phyloP scores from a whole-genome alignment of 345 rosid genomes.

The Eucalyptus regnans region DNA sequence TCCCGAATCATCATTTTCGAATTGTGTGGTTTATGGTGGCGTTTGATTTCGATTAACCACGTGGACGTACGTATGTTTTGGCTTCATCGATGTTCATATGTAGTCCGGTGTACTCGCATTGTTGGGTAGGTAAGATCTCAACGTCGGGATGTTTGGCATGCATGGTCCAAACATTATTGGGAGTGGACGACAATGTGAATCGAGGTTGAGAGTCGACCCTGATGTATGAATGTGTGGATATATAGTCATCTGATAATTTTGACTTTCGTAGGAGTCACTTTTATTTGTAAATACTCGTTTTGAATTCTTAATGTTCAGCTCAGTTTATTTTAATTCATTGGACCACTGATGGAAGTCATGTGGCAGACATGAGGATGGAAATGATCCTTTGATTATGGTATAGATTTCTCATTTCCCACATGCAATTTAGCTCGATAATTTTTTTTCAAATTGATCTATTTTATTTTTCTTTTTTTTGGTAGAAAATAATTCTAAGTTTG shows the following conservation, averaged over 20 bases:
- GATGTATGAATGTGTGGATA: not conserved
- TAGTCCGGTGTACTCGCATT: not conserved
- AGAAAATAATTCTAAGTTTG: not conserved
- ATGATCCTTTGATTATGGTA: not conserved
- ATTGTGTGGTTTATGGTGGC: accelerated
- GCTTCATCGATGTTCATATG: no score
- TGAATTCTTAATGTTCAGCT: not conserved
- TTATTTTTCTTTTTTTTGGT: not conserved
- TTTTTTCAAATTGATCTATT: not conserved
- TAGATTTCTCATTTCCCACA: not conserved
- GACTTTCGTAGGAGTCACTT: not conserved
- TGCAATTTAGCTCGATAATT: not conserved
- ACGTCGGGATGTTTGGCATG: not conserved
- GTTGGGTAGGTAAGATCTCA: not conserved
- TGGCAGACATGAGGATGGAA: not conserved
- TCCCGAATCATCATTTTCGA: not conserved
- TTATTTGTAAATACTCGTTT: not conserved
- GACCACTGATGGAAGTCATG: not conserved
- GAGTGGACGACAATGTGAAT: not conserved
- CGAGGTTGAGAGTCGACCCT: not conserved
- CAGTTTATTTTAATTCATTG: not conserved
- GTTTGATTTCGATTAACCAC: not conserved
- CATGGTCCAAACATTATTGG: not conserved
- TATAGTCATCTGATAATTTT: not conserved
- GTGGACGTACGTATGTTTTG: not conserved